These are phyloP conservation scores for Helotiales sp. DNA, from an alignment of 2,329 filamentous ascomycete species.

Conservation along the genomic window DNA sequence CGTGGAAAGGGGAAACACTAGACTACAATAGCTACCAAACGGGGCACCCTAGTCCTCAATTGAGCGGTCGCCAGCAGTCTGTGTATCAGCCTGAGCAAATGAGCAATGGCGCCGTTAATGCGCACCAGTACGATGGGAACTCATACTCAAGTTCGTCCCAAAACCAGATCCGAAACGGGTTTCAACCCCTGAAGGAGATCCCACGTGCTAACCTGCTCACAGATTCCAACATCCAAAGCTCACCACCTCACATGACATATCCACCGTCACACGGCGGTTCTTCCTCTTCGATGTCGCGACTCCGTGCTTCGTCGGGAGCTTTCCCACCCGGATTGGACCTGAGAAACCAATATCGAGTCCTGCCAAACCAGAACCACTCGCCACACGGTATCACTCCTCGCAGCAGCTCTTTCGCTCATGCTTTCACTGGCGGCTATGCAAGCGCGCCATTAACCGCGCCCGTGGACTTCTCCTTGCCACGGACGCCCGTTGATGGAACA, in stretches of 20 bases:
- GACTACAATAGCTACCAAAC: slow-evolving; percentile 59
- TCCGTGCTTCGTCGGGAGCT: slow-evolving; percentile 55
- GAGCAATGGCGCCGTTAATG: slow-evolving; percentile 47
- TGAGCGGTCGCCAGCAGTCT: slow-evolving; percentile 54
- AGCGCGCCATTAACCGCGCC: slow-evolving; percentile 60
- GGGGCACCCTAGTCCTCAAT: slow-evolving; percentile 52
- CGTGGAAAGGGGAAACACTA: slow-evolving; percentile 65
- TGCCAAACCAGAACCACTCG: slow-evolving; percentile 41
- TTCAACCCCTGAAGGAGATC: slow-evolving; percentile 34
- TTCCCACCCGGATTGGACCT: slow-evolving; percentile 54
- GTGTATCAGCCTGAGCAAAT: slow-evolving; percentile 58
- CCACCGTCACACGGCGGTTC: slow-evolving; percentile 45
- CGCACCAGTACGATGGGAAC: slow-evolving; percentile 56
- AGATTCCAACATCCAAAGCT: slow-evolving; percentile 53
- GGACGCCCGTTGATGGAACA: slow-evolving; percentile 48
- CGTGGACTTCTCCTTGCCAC: slow-evolving; percentile 56
- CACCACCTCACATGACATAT: slow-evolving; percentile 57
- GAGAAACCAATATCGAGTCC: slow-evolving; percentile 51
- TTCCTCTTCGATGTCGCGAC: slow-evolving; percentile 50
- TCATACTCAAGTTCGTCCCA: slow-evolving; percentile 55
- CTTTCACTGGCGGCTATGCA: slow-evolving; percentile 56
- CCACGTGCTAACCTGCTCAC: slow-evolving; percentile 32
- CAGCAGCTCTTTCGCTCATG: slow-evolving; percentile 47
- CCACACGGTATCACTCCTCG: slow-evolving; percentile 34
- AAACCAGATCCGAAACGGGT: slow-evolving; percentile 20